Conservation (phyloP, 176 grass and related monocot species). For the Aegilops sharonensis region DNA sequence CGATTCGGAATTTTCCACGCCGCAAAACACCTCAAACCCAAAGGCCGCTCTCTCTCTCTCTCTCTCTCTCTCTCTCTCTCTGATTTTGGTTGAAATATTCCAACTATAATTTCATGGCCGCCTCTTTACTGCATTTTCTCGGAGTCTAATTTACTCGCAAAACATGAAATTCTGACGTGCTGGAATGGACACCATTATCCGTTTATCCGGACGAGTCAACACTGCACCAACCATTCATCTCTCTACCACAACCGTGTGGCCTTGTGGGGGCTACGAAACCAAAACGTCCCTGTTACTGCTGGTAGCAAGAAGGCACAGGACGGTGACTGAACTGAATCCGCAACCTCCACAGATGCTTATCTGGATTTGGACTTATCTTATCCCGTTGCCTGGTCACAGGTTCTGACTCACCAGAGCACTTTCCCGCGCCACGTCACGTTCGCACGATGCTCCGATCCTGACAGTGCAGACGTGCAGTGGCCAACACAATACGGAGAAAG, state of each 20-base stretch:
- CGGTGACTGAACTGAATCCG: background rate
- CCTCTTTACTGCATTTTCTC: no score
- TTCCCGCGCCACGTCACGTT: background rate
- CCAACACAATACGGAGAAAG: background rate
- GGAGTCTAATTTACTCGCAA: background rate
- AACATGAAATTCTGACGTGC: background rate
- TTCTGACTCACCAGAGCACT: background rate
- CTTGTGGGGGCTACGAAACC: background rate
- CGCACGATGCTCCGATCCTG: background rate
- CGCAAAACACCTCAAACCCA: background rate
- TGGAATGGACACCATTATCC: background rate
- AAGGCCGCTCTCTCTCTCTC: no score
- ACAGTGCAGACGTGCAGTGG: background rate
- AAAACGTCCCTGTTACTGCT: background rate
- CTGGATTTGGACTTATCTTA: slow-evolving; percentile 26
- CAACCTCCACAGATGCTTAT: slow-evolving; percentile 31
- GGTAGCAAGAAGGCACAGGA: background rate
- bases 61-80: no score
- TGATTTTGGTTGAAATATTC: no score
- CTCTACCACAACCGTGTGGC: background rate
- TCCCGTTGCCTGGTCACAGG: slow-evolving; percentile 18
- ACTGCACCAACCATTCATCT: background rate
- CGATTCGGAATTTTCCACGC: background rate
- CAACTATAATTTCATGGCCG: no score
- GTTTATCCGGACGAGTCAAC: background rate